Base-by-base conservation (phyloP, 768 basidiomycete species). In the Russula sp. region DNA sequence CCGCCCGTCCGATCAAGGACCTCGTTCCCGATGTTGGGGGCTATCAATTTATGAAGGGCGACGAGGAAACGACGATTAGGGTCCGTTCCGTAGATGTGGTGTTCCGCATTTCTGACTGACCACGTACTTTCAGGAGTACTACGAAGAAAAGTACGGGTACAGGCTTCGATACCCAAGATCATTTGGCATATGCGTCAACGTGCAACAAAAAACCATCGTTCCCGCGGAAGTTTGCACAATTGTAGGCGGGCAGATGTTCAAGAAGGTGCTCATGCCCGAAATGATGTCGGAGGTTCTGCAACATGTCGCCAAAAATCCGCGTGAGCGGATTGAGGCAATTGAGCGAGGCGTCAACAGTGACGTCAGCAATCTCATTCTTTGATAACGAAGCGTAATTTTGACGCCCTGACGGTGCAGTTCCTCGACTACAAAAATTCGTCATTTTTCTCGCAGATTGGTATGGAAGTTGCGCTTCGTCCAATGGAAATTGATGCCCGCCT, bases 161-260 rank as follows among this genome's bases (percentile, higher is more conserved):
- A 50, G 44, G 24, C 67, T 68, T 13, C 44, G 57, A 8, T 59
- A 49, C 30, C 67, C 67, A 0, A 49, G 32, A 13, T 48, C 50
- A 26, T 67, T 67, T 38, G 67, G 65, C 28, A 62, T 68, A n/a
- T 42, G 57, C 52, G 60, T 68, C 24, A 66, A 67, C 24, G 49
- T 59, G 0, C 57, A 67, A 8, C 44, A 53, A 0, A 49, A 62
- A 24, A 55, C 30, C 3, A 61, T 69, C 22, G 38, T 67, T 9
- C 68, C 68, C 22, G 68, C 51, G 0, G 68, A 69, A 49, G 57
- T 67, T 9, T 69, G 68, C 32, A 64, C 63, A 26, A 69, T 69
- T 18, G 59, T 53, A 5, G 61, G 55, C 20, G 68, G 68, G 22
- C 68, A 69, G 53, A 59, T 67, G 59, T 67, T 50, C 40, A 69